Conservation (phyloP, 2,329 filamentous ascomycete species). For the Alternaria incomplexa region DNA sequence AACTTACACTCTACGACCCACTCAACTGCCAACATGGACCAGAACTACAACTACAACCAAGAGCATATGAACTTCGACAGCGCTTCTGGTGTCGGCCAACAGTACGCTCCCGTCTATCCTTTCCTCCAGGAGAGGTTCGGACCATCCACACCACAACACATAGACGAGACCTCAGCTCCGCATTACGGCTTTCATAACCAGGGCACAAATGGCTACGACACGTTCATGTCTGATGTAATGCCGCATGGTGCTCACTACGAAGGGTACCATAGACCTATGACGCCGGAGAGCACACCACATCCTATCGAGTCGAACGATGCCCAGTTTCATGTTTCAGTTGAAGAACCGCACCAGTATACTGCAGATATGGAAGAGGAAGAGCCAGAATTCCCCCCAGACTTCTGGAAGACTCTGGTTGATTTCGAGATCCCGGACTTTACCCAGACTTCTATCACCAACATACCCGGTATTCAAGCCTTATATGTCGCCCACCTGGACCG, state of each 20-base stretch:
- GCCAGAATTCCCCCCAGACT: not conserved
- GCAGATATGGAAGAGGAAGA: not conserved
- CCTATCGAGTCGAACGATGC: not conserved
- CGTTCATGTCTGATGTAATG: not conserved
- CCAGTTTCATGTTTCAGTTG: not conserved
- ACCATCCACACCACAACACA: not conserved
- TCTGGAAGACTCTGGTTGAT: conserved; percentile 1
- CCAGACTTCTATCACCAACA: conserved; percentile 7
- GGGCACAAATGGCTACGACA: not conserved
- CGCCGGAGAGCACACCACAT: not conserved
- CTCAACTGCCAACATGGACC: not conserved
- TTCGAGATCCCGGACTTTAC: conserved; percentile 4
- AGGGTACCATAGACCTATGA: not conserved
- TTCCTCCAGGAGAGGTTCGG: not conserved
- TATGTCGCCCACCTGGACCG: conserved; percentile 14
- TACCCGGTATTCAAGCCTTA: conserved; percentile 14
- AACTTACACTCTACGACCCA: not conserved
- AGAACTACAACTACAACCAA: not conserved
- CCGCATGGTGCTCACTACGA: not conserved
- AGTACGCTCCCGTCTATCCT: not conserved
- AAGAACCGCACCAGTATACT: not conserved
- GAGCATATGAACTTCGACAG: not conserved
- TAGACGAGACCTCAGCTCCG: not conserved
- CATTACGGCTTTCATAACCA: not conserved
- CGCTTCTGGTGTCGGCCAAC: not conserved